Evolutionary conservation across 2,329 filamentous ascomycete species (phyloP).

Genomic region (Arthrinium phaeospermum): DNA sequence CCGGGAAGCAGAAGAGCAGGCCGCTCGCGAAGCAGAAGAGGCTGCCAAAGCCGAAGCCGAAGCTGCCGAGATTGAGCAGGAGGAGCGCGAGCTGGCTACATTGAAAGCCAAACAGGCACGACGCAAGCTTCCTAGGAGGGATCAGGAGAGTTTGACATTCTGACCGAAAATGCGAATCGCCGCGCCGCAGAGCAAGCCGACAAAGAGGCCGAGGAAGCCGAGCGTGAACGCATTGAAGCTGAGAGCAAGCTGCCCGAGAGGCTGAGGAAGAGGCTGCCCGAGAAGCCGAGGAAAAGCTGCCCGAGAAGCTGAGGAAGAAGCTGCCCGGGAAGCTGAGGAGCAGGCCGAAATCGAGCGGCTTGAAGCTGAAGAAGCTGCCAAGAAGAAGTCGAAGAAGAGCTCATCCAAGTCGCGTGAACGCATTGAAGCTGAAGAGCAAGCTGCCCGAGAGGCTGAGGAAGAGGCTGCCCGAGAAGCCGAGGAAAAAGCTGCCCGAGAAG

Average conservation of each 20-base stretch:
- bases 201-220: slow-evolving; percentile 34
- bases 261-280: slow-evolving; percentile 30
- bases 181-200: slow-evolving; percentile 40
- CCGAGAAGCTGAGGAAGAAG: slow-evolving; percentile 35
- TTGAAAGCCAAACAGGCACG: slow-evolving; percentile 56
- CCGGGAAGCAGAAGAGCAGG: slow-evolving; percentile 29
- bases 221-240: slow-evolving; percentile 35
- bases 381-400: slow-evolving; percentile 47
- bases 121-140: slow-evolving; percentile 38
- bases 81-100: slow-evolving; percentile 31
- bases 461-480: slow-evolving; percentile 32
- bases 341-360: slow-evolving; percentile 34
- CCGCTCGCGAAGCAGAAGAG: slow-evolving; percentile 29
- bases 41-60: slow-evolving; percentile 24
- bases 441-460: slow-evolving; percentile 25
- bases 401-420: slow-evolving; percentile 43
- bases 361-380: slow-evolving; percentile 31
- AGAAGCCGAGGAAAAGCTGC: slow-evolving; percentile 29
- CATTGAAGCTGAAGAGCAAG: slow-evolving; percentile 43
- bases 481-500: slow-evolving; percentile 29
- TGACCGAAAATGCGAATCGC: slow-evolving; percentile 51
- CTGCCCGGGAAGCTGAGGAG: slow-evolving; percentile 32
- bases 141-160: slow-evolving; percentile 36
- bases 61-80: slow-evolving; percentile 20
- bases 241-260: slow-evolving; percentile 36